Conservation (phyloP, 179 eudicot species). For the Corrigiola litoralis region DNA sequence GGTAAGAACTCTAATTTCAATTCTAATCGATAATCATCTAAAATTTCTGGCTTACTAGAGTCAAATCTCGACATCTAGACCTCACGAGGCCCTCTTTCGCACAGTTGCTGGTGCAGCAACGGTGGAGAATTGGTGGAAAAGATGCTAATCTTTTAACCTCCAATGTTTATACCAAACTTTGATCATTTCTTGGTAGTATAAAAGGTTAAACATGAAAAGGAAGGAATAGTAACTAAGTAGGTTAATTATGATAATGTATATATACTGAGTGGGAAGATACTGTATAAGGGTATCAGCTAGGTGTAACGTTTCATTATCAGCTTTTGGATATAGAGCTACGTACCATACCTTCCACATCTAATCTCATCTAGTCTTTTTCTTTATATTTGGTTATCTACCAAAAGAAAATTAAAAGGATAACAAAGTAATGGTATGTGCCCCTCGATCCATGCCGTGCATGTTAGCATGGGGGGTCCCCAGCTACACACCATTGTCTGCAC, state of each 20-base stretch:
- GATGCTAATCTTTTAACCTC: background rate
- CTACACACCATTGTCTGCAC: background rate
- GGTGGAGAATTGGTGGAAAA: background rate
- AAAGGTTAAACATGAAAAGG: background rate
- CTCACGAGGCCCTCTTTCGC: background rate
- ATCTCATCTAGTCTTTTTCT: slow-evolving; percentile 19
- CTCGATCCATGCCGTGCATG: slow-evolving; percentile 36
- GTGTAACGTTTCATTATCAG: slow-evolving; percentile 16
- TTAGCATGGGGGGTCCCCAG: slow-evolving; percentile 48
- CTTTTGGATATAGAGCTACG: slow-evolving; percentile 9
- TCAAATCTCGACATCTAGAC: background rate
- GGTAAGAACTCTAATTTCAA: slow-evolving; percentile 23
- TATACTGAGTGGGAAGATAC: slow-evolving; percentile 33
- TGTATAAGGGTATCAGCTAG: slow-evolving; percentile 11
- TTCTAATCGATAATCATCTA: background rate
- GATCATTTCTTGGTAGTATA: slow-evolving; percentile 1
- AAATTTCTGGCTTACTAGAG: background rate
- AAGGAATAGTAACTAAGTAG: background rate
- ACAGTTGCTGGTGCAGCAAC: background rate
- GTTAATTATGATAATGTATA: background rate
- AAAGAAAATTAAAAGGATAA: background rate
- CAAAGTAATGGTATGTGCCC: background rate
- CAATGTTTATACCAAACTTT: background rate
- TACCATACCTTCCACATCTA: slow-evolving; percentile 33
- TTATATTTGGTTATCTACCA: slow-evolving; percentile 29